A percentile compares a stretch with the other conserved stretches of the same genome.
Conservation (phyloP, 257 asterid genomes). For the Solanum tarapatanum region DNA sequence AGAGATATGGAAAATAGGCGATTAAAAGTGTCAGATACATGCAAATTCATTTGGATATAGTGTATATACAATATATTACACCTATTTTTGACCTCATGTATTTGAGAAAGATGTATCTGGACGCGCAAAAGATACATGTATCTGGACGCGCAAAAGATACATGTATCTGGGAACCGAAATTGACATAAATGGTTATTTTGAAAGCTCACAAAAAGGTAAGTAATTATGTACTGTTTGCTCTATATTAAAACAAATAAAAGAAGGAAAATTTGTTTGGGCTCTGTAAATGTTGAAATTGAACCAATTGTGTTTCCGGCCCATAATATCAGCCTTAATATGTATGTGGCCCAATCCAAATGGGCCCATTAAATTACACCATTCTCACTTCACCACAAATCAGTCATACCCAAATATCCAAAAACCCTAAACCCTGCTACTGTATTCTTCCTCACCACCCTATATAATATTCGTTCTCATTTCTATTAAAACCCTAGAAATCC, state of each 20-base stretch:
- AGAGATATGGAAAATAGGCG: neutral
- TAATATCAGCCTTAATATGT: neutral
- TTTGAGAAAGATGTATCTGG: neutral
- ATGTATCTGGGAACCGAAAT: neutral
- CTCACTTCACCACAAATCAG: neutral
- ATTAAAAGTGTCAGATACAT: neutral
- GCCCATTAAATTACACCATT: neutral
- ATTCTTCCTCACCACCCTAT: neutral
- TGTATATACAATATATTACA: too few species aligned
- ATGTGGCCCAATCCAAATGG: neutral
- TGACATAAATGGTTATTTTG: too few species aligned
- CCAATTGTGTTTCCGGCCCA: neutral
- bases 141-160: neutral
- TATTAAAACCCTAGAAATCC: conserved; percentile 18
- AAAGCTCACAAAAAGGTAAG: rapidly evolving
- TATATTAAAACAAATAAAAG: neutral
- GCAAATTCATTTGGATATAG: neutral
- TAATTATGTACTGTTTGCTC: too few species aligned
- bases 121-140: neutral
- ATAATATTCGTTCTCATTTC: neutral
- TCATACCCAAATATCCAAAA: neutral
- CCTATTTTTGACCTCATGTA: too few species aligned
- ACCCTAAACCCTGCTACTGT: neutral
- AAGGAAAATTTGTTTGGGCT: neutral
- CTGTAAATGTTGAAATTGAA: neutral